Evolutionary conservation across 345 rosid genomes (phyloP), one percentile per base, ranked within the genome.

Genomic region (Heritiera littoralis): DNA sequence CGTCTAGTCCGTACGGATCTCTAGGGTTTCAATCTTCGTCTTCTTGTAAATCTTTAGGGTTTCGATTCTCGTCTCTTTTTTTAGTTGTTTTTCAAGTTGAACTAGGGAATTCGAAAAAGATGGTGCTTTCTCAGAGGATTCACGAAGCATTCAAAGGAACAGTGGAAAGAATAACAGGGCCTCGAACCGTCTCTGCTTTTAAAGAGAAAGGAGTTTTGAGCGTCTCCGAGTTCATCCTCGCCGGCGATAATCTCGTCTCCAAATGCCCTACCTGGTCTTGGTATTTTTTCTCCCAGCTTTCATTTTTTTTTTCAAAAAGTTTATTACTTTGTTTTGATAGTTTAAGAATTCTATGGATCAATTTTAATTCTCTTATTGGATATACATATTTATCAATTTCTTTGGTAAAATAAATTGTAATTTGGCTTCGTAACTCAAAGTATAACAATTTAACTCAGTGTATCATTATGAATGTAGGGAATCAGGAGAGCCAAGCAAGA

Each of bases 231-330:
- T 94, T 96, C 81, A 74, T 92, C 66, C 84, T 94, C 74, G 98
- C 98, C 75, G 99, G 99, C 0, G 98, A 97, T 76, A 97, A 97
- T 82, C 98, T 96, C 80, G 99, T 94, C 82, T 87, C 98, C 71
- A 96, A 96, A 84, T 96, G 99, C 84, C 99, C 99, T 23, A 96
- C 99, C 78, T 94, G 99, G 99, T 96, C 98, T 41, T 96, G 99
- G 99, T 94, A 86, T 68, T 40, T 54, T 65, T 46, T 14, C 23
- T 78, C 49, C n/a, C 5, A 32, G 0, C 45, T 40, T 43, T 10
- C 8, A 10, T n/a, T n/a, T 13, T 11, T 12, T n/a, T 23, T 9
- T 71, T 8, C 4, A 18, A 4, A 6, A 60, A 60, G 12, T 61
- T 41, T 60, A 43, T 40, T n/a, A 59, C 54, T 75, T 43, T 30